These are phyloP conservation scores for Ricinus communis DNA, from an alignment of 345 rosid species.

Conservation along the genomic window DNA sequence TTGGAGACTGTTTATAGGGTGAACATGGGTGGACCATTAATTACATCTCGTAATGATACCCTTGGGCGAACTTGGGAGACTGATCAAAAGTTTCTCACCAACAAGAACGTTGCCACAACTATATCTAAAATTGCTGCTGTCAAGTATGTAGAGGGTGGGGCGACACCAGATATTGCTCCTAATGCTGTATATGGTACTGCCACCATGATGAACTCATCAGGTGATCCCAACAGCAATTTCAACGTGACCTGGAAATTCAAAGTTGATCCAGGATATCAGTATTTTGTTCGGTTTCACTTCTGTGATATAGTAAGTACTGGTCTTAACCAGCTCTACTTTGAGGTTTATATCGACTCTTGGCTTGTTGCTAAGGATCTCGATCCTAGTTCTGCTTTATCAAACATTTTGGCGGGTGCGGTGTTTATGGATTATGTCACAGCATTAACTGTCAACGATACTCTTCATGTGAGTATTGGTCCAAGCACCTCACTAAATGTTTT, in stretches of 20 bases:
- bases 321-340: slow-evolving; percentile 66
- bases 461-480: slow-evolving; percentile 51
- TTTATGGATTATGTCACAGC: slow-evolving; percentile 53
- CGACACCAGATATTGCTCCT: slow-evolving; percentile 64
- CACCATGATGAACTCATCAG: slow-evolving; percentile 50
- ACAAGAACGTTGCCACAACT: slow-evolving; percentile 39
- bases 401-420: slow-evolving; percentile 50
- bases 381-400: slow-evolving; percentile 30
- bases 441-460: slow-evolving; percentile 26
- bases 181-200: slow-evolving; percentile 68
- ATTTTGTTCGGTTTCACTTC: slow-evolving; percentile 80
- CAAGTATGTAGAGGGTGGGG: slow-evolving; percentile 41
- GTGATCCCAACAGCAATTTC: slow-evolving; percentile 52
- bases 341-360: slow-evolving; percentile 62
- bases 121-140: slow-evolving; percentile 51
- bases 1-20: slow-evolving; percentile 71
- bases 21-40: slow-evolving; percentile 81
- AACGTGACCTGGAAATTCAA: slow-evolving; percentile 80
- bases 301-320: slow-evolving; percentile 63
- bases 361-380: slow-evolving; percentile 46
- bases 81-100: slow-evolving; percentile 44
- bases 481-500: not conserved
- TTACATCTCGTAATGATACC: slow-evolving; percentile 58
- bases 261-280: slow-evolving; percentile 63
- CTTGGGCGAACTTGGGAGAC: slow-evolving; percentile 82